Evolutionary conservation across 2,329 filamentous ascomycete species (phyloP), one percentile per base, ranked within the genome.

Genomic region (Fusarium ambrosium): DNA sequence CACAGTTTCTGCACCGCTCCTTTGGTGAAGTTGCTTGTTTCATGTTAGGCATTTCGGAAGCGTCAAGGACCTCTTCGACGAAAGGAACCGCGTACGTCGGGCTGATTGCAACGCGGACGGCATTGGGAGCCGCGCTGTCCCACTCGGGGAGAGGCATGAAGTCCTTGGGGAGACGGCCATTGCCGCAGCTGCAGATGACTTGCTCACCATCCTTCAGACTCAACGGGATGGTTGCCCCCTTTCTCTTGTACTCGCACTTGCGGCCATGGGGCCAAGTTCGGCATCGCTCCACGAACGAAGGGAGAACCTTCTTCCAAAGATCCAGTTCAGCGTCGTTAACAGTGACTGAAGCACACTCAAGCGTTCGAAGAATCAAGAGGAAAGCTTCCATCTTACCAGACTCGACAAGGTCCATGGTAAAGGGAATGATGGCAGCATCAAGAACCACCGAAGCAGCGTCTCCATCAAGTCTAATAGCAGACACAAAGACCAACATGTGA

Each of bases 51-150:
- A 78, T n/a, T n/a, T 78, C 62, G 6, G 64, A 70, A 45, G 64
- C 62, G 24, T 84, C 81, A 1, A 84, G 70, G 22, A 84, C 73
- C 27, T 85, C 79, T 74, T 88, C 87, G 1, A 86, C 83, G 11
- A 84, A 81, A 0, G 83, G 82, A 24, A 83, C 82, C 10, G 87
- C 80, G 76, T 86, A 92, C 0, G 83, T 80, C 0, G 89, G 89
- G 65, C 89, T 91, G 73, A 92, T 89, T 6, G 89, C 89, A 7
- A 90, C 82, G 7, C 91, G 86, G 32, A 90, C 89, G 32, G 87
- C 85, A 59, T 85, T 80, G 64, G 82, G 78, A 1, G 81, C 80
- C 13, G 83, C 84, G 10, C 77, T 80, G 0, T 87, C 82, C 83
- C 87, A 87, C 20, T 84, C 82, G 0, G 86, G 86, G 8, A 88